phyloP scores from a whole-genome alignment of 331 rosid genomes.

The Rosa hybrid region DNA sequence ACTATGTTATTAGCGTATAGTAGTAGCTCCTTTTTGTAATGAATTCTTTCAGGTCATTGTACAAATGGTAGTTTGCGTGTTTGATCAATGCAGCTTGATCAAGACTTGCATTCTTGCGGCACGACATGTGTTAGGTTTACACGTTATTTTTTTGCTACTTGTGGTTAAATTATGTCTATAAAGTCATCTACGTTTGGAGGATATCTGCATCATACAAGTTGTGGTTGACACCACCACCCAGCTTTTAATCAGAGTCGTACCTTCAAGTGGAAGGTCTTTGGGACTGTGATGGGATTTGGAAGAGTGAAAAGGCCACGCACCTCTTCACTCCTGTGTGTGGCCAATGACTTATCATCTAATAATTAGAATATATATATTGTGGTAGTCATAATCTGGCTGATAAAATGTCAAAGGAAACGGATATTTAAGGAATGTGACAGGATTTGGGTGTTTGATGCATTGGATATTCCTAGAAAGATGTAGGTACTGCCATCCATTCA shows the following conservation, averaged over 20 bases:
- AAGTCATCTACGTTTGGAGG: not conserved
- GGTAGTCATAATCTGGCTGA: not conserved
- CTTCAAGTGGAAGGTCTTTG: not conserved
- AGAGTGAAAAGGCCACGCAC: not conserved
- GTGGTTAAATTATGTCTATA: conserved; percentile 5
- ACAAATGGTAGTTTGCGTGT: not conserved
- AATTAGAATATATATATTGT: not conserved
- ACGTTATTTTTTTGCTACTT: not conserved
- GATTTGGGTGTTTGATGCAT: not conserved
- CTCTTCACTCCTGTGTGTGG: not conserved
- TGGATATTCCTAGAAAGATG: conserved; percentile 8
- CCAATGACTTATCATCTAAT: not conserved
- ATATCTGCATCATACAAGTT: not conserved
- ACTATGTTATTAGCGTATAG: not conserved
- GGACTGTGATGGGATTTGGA: not conserved
- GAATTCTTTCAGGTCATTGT: not conserved
- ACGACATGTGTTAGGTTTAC: not conserved
- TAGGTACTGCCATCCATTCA: not conserved
- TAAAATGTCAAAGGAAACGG: not conserved
- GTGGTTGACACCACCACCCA: not conserved
- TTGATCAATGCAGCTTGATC: not conserved
- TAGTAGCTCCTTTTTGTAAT: not conserved
- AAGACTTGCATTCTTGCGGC: not conserved
- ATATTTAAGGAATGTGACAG: conserved; percentile 14
- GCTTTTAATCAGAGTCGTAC: not conserved